Conservation (phyloP, 2,329 filamentous ascomycete species). For the Colletotrichum sidae region DNA sequence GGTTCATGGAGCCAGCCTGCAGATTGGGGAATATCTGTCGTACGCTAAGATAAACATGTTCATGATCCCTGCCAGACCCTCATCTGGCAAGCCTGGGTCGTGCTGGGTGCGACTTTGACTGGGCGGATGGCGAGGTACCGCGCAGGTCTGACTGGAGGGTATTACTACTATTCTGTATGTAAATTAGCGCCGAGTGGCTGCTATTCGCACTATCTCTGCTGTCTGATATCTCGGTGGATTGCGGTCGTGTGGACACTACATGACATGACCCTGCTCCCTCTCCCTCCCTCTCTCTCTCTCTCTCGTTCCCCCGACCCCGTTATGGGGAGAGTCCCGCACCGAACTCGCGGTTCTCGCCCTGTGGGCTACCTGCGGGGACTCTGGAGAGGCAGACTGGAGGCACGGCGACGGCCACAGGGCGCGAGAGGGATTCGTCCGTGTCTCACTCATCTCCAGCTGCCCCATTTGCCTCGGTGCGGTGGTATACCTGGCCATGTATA, state of each 20-base stretch:
- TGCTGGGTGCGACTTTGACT: conserved; percentile 19
- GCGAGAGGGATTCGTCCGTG: conserved; percentile 1
- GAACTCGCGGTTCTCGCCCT: conserved; percentile 4
- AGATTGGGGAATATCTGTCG: conserved; percentile 16
- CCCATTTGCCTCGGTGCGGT: not conserved
- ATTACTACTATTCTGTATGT: not conserved
- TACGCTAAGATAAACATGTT: conserved; percentile 27
- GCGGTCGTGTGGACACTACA: not conserved
- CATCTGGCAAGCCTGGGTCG: not conserved
- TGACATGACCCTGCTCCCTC: not conserved
- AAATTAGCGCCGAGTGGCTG: conserved; percentile 6
- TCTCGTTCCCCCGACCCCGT: not conserved
- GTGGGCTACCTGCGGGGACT: not conserved
- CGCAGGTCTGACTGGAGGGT: conserved; percentile 25
- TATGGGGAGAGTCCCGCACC: conserved; percentile 23
- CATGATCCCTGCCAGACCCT: conserved; percentile 18
- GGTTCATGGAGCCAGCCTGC: conserved; percentile 10
- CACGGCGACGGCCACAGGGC: not conserved
- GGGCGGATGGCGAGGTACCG: conserved; percentile 6
- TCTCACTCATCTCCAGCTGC: not conserved
- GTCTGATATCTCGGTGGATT: conserved; percentile 22
- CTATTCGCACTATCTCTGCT: not conserved
- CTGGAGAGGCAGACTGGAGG: conserved; percentile 12
- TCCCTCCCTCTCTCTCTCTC: not conserved
- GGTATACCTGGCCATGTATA: too few species aligned